phyloP scores from a whole-genome alignment of 768 basidiomycete species.

The Kwoniella mangroviensis region DNA sequence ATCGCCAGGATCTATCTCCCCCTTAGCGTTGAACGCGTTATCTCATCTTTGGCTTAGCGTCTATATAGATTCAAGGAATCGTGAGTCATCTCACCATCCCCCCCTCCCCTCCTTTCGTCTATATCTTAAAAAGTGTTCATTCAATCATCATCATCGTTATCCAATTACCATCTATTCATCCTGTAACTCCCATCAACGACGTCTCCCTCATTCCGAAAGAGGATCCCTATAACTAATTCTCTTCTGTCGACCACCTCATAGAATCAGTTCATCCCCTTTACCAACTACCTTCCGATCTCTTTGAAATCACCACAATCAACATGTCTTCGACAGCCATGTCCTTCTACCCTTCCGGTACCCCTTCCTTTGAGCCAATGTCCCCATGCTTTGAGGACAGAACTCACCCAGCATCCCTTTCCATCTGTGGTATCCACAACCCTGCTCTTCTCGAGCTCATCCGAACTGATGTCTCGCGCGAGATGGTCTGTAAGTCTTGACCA shows the following conservation, averaged over 20 bases:
- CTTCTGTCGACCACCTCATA: not conserved
- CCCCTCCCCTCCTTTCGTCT: not conserved
- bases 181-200: not conserved
- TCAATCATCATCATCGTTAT: constrained; percentile 2
- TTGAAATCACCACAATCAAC: constrained; percentile 3
- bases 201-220: not conserved
- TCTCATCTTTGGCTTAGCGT: not conserved
- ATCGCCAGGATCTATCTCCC: not conserved
- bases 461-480: constrained; percentile 76
- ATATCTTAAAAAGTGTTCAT: not conserved
- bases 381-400: constrained; percentile 54
- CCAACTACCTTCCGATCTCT: constrained; percentile 18
- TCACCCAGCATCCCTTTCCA: constrained; percentile 54
- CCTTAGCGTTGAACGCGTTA: too few species aligned
- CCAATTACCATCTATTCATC: not conserved
- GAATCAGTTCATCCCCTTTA: constrained; percentile 3
- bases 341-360: constrained; percentile 46
- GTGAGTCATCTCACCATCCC: not conserved
- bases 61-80: constrained; percentile 9
- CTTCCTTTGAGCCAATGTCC: constrained; percentile 45
- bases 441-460: constrained; percentile 78
- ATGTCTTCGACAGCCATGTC: constrained; percentile 33
- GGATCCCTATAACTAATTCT: not conserved
- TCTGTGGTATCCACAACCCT: constrained; percentile 70
- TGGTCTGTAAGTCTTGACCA: constrained; percentile 67